Evolutionary conservation across 192 early-diverging fungal species (phyloP), one percentile per base, ranked within the genome.

Genomic region (Blastocladiella britannica): DNA sequence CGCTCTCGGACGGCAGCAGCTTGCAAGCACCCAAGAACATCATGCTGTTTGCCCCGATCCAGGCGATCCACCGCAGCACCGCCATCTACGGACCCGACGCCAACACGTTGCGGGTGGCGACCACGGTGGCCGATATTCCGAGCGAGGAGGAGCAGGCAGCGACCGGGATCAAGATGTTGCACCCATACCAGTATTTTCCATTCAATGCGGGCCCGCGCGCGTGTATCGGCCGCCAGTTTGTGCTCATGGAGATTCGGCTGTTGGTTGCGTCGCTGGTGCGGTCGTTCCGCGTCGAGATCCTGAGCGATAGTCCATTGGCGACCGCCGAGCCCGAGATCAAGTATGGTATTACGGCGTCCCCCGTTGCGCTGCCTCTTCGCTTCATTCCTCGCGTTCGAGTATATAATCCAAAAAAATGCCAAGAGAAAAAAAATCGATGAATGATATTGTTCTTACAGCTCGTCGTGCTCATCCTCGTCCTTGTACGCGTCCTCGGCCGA

Each of bases 391-490:
- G 37, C 52, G 24, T 57, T 25, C 51, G 3, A 58, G 4, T 60
- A n/a, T 57, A 26, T 57, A 58, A 52, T 24, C 53, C 26, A 30
- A 22, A 26, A 55, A 63, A 27, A 53, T 23, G 24, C 22, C 28
- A 60, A 51, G 47, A 29, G 30, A 54, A 53, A 66, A 54, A 26
- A n/a, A 43, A 28, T 9, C 47, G 18, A 26, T 60, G 53, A 61
- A 63, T 61, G 30, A 31, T 7, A 7, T 24, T 26, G 56, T 58
- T 51, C 70, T 72, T 81, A 84, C 65, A 84, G 63, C 67, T 85
- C 82, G 60, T 83, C 80, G 70, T 85, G 82, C 25, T 62, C 60
- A 61, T 73, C 74, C 52, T 85, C 81, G 55, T 72, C 76, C 47
- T 61, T 70, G 58, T 79, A 75, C 31, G 74, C 75, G 29, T 55